Base-by-base conservation (phyloP, 1,139 yeast species). In the Zygosaccharomyces sapae region DNA sequence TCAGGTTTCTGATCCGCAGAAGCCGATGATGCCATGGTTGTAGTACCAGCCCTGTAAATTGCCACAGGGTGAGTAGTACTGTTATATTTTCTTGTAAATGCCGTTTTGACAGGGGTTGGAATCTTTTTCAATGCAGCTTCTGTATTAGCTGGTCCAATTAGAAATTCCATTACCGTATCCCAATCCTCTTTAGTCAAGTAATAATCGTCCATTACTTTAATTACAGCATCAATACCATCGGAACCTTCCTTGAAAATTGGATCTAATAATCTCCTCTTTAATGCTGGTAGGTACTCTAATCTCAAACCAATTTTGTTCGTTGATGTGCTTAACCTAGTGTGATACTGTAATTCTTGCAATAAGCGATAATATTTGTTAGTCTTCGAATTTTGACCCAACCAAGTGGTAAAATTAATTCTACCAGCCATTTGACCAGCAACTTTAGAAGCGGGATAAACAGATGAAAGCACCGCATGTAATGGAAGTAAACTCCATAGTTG, bases 401-500 rank as follows among this genome's bases (percentile, higher is more conserved):
- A 89, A 1, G 83, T 70, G 0, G 97, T 80, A 68, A 92, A 92
- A 67, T 80, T 82, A 49, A 83, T 80, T 56, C 96, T 73, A 7
- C 84, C 84, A 2, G 75, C 69, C 39, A 84, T 69, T 46, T 74
- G 77, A 2, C 98, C 98, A 9, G 89, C 84, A 13, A 88, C 81
- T 53, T 75, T 77, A 42, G 81, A 81, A 0, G 89, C 75, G 0
- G 99, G 98, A 38, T 80, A 72, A 10, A 94, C 88, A 0, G 95
- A 79, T 0, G 97, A 90, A 75, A 86, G 73, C 3, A 89, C 76
- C 0, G 92, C 97, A 68, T 90, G 97, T 58, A 89, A 76, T 2
- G 99, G 99, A 72, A 94, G 77, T 54, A 92, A 73, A 54, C 94
- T 81, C 99, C 99, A 92, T 59, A 87, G 90, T 67, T 92, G 98